Base-by-base conservation (phyloP, 192 early-diverging fungal genomes). In the Chytriomyces hyalinus region DNA sequence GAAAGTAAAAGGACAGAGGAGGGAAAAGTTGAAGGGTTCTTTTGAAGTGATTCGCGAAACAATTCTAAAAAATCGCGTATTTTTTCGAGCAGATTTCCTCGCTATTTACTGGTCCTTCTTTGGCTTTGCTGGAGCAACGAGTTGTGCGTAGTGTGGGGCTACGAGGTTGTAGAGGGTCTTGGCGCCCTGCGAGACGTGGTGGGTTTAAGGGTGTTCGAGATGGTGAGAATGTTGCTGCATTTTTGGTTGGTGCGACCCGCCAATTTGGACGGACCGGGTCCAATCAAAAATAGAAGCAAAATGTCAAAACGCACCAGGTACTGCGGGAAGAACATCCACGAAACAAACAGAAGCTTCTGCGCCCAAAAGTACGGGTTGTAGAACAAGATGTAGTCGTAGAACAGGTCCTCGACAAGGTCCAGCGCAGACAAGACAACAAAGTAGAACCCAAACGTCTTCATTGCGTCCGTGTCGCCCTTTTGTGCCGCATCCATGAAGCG, bases 341-440 rank as follows among this genome's bases (percentile, higher is more conserved):
- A 74, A 5, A 78, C 46, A 6, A 70, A 44, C 4, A 77, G 61
- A 7, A 83, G 50, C 73, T 85, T 85, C 47, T 71, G 75, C 17
- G 83, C 84, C 67, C 79, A 85, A 69, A 77, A 85, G 75, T 79
- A 81, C n/a, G 84, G 84, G 64, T 83, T 63, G 69, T 80, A 81
- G 24, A 57, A 59, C 53, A 73, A 51, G 65, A 83, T 43, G 9
- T 59, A 68, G 49, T 73, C 77, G 60, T 80, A 67, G 13, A 78
- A 60, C 15, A 72, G 17, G 77, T 71, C 69, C 73, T 85, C 84
- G 47, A 78, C 20, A 50, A 76, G 6, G 74, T 75, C 67, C 69
- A 80, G n/a, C 10, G 75, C 59, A 6, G 51, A 20, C 46, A 81
- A 22, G 43, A 82, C 36, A 49, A 61, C 62, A 17, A 85, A 83